These are phyloP conservation scores for Didymella exigua DNA, from an alignment of 2,329 filamentous ascomycete genomes.

Conservation along the genomic window DNA sequence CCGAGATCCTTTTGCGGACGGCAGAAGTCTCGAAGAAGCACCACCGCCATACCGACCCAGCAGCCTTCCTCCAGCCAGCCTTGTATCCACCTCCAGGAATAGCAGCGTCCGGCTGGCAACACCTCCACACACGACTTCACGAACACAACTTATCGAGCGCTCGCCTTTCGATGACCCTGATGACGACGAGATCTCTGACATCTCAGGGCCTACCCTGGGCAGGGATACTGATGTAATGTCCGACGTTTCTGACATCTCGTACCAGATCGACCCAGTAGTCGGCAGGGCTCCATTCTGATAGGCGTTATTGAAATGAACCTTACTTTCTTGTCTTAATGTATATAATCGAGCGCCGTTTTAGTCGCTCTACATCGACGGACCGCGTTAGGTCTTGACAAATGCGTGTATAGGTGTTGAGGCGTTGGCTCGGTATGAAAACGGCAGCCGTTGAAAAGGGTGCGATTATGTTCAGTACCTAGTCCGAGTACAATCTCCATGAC, in stretches of 20 bases:
- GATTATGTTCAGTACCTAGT: constrained; percentile 12
- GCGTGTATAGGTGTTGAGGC: constrained; percentile 2
- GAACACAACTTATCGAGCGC: constrained; percentile 31
- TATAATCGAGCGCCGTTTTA: neutral
- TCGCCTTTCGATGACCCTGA: constrained; percentile 46
- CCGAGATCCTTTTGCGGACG: constrained; percentile 41
- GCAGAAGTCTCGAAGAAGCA: constrained; percentile 37
- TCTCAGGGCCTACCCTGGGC: constrained; percentile 30
- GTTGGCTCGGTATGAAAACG: neutral
- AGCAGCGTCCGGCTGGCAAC: constrained; percentile 36
- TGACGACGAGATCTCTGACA: constrained; percentile 37
- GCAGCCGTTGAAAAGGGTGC: constrained; percentile 2
- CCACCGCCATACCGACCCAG: constrained; percentile 47
- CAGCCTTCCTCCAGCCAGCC: constrained; percentile 37
- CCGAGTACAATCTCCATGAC: constrained; percentile 22
- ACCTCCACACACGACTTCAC: constrained; percentile 22
- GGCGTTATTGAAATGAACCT: neutral
- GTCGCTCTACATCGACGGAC: neutral
- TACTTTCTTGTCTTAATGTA: neutral
- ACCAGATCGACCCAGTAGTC: constrained; percentile 37
- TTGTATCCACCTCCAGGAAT: constrained; percentile 39
- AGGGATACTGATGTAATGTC: constrained; percentile 33
- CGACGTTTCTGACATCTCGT: constrained; percentile 41
- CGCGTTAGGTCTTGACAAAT: neutral
- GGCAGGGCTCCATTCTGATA: constrained; percentile 20